Base-by-base conservation (phyloP, 495 filamentous ascomycete species). In the Penicillium tannophilum region DNA sequence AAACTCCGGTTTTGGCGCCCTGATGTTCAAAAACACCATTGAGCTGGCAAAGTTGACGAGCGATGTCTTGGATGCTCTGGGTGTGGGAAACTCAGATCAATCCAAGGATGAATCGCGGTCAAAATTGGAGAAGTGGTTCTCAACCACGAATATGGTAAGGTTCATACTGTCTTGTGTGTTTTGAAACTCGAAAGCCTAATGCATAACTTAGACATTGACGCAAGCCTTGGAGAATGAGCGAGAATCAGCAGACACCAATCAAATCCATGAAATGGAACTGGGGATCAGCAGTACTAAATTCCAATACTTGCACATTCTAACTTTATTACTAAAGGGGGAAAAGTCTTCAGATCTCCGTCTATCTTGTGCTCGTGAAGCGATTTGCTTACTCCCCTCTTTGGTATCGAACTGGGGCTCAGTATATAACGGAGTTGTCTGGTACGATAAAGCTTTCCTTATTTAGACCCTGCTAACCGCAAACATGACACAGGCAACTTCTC, bases 401-500 rank as follows among this genome's bases (percentile, higher is more conserved):
- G 57, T 62, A 6, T 66, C 63, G 17, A 59, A 66, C 19, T 66
- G 55, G 55, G 54, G 31, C 47, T 60, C 61, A n/a, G 63, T 63
- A 45, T 66, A 66, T 26, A 62, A 62, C 31, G 63, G 61, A 9
- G 53, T 66, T 12, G 46, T 63, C 12, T 66, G 63, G 61, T 66
- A 63, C 36, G 61, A 36, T 2, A 2, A 28, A n/a, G 3, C 24
- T 11, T 7, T 16, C 19, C 0, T 17, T 30, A 28, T 24, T 19
- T 26, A 16, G 9, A 33, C 26, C 23, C 24, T 26, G n/a, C 26
- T 26, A 33, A 51, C 26, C 30, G n/a, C 20, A 23, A 23, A 23
- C 1, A 23, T 23, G 20, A 23, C 33, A 44, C 14, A 66, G 63
- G 63, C 63, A 66, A 19, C 56, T 61, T 33, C 44, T 66, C 26